phyloP scores from a whole-genome alignment of 2,329 filamentous ascomycete genomes.

The Fusarium pseudograminearum region DNA sequence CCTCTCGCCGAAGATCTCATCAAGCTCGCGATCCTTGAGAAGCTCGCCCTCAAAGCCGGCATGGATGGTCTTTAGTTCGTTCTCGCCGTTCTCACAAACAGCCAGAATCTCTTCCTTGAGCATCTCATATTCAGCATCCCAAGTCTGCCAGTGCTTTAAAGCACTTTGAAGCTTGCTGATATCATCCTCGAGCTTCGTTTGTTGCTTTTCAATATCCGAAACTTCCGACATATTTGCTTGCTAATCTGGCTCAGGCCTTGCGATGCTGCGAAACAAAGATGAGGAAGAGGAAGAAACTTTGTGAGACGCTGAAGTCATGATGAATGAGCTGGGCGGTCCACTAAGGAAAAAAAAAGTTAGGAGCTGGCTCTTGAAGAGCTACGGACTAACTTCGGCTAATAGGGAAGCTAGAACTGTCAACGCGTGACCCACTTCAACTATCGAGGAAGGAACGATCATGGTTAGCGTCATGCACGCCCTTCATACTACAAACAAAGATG shows the following conservation, averaged over 20 bases:
- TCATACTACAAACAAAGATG: constrained; percentile 12
- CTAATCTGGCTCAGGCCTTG: constrained; percentile 24
- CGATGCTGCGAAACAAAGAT: constrained; percentile 9
- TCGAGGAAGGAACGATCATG: background rate
- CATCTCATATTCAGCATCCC: constrained; percentile 91
- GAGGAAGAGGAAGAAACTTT: constrained; percentile 24
- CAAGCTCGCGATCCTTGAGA: constrained; percentile 68
- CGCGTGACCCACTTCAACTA: background rate
- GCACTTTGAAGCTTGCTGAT: constrained; percentile 77
- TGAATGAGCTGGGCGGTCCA: constrained; percentile 23
- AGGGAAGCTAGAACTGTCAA: background rate
- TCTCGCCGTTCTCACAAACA: constrained; percentile 59
- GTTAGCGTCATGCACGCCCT: constrained; percentile 30
- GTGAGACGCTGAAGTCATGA: constrained; percentile 25
- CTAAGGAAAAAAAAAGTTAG: constrained; percentile 31
- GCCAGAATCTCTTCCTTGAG: constrained; percentile 83
- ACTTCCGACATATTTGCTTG: constrained; percentile 61
- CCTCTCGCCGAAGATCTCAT: constrained; percentile 58
- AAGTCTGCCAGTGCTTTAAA: constrained; percentile 88
- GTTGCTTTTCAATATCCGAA: constrained; percentile 79
- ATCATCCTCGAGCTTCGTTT: constrained; percentile 79
- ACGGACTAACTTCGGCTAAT: constrained; percentile 48
- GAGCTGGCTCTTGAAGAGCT: constrained; percentile 15
- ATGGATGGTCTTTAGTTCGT: constrained; percentile 68
- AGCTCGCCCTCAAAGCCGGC: constrained; percentile 71